phyloP scores from a whole-genome alignment of 129 eudicot species.

The Flaveria bidentis region DNA sequence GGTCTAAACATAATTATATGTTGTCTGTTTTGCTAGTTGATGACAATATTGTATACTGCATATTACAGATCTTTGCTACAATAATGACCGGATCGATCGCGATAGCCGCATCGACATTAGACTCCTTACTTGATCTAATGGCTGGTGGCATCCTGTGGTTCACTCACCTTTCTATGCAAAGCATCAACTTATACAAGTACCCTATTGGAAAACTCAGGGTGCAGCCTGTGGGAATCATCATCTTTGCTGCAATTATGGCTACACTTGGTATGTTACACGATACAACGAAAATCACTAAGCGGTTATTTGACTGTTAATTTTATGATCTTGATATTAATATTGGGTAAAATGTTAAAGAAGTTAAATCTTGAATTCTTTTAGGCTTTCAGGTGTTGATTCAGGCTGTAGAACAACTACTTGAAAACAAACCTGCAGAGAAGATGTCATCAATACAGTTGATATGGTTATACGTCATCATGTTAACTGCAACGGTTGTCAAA shows the following conservation, averaged over 20 bases:
- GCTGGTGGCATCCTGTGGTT: slow-evolving; percentile 99
- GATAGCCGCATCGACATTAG: slow-evolving; percentile 93
- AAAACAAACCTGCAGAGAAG: slow-evolving; percentile 55
- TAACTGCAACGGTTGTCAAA: slow-evolving; percentile 70
- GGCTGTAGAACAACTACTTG: slow-evolving; percentile 70
- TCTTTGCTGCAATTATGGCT: slow-evolving; percentile 97
- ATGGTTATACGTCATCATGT: slow-evolving; percentile 82
- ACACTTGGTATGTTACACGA: slow-evolving; percentile 68
- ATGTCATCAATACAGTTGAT: slow-evolving; percentile 55
- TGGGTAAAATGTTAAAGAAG: neutral
- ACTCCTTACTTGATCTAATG: slow-evolving; percentile 88
- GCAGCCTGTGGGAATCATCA: slow-evolving; percentile 89
- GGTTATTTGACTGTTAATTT: neutral
- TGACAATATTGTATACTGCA: neutral
- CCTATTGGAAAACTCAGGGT: slow-evolving; percentile 93
- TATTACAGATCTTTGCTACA: slow-evolving; percentile 71
- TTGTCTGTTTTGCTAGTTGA: no score
- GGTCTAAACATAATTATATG: no score
- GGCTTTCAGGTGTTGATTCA: slow-evolving; percentile 91
- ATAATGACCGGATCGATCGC: slow-evolving; percentile 83
- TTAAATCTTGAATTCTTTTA: slow-evolving; percentile 19
- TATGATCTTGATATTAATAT: neutral
- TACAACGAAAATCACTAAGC: neutral
- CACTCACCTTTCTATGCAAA: slow-evolving; percentile 84
- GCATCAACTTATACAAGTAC: slow-evolving; percentile 69